phyloP scores from a whole-genome alignment of 2,329 filamentous ascomycete species.

The Colletotrichum sp. region DNA sequence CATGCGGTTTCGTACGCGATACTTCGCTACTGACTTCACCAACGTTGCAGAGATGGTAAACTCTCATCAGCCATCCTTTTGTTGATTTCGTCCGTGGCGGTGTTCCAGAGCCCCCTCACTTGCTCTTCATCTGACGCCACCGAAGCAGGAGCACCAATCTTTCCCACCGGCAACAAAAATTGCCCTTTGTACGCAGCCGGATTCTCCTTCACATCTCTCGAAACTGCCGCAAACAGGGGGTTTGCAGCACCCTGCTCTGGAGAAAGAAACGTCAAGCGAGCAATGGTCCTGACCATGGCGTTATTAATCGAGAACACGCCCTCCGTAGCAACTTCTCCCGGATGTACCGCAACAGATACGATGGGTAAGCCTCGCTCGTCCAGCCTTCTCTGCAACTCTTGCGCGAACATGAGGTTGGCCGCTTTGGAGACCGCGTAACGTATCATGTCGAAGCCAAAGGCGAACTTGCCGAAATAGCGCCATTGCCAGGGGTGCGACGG shows the following conservation, averaged over 20 bases:
- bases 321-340: slow-evolving; percentile 20
- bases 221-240: slow-evolving; percentile 21
- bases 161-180: slow-evolving; percentile 15
- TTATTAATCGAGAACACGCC: not conserved
- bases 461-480: not conserved
- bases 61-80: not conserved
- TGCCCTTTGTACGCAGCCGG: slow-evolving; percentile 11
- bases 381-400: slow-evolving; percentile 20
- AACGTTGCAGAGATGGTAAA: not conserved
- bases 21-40: not conserved
- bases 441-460: slow-evolving; percentile 25
- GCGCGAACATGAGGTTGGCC: slow-evolving; percentile 22
- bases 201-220: slow-evolving; percentile 1
- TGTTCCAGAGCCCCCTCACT: slow-evolving; percentile 17
- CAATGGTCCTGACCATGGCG: not conserved
- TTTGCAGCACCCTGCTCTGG: slow-evolving; percentile 18
- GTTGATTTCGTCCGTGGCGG: slow-evolving; percentile 8
- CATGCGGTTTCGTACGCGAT: too few relatives aligned
- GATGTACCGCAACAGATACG: slow-evolving; percentile 21
- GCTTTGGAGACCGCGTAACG: slow-evolving; percentile 27
- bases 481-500: slow-evolving; percentile 15
- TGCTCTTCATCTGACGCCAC: slow-evolving; percentile 9
- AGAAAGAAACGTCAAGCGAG: not conserved
- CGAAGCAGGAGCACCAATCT: not conserved
- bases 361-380: slow-evolving; percentile 15